Evolutionary conservation across 2,329 filamentous ascomycete genomes (phyloP).

Genomic region (Corynespora cassiicola): DNA sequence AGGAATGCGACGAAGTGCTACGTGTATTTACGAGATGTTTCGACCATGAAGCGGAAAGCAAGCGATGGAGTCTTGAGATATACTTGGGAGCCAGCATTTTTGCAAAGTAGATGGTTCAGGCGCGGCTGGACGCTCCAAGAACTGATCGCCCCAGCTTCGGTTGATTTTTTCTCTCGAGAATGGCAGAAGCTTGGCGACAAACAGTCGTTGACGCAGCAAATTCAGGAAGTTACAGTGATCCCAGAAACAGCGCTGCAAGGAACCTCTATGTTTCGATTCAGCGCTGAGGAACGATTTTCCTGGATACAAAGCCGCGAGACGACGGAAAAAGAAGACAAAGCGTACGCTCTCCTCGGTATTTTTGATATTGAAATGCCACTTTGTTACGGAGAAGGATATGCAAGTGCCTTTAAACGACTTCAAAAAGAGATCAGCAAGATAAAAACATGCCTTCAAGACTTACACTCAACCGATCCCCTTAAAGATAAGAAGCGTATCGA

Average conservation of each 20-base stretch:
- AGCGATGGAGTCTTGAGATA: neutral
- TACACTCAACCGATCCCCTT: conserved; percentile 10
- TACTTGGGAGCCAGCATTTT: conserved; percentile 1
- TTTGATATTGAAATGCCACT: conserved; percentile 10
- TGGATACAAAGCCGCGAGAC: conserved; percentile 17
- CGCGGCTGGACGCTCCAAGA: conserved; percentile 9
- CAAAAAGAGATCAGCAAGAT: conserved; percentile 12
- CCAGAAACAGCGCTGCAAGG: conserved; percentile 7
- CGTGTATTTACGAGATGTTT: conserved; percentile 2
- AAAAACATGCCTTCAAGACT: conserved; percentile 11
- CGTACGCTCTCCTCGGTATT: conserved; percentile 17
- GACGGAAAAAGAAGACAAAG: conserved; percentile 18
- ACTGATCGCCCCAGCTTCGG: conserved; percentile 1
- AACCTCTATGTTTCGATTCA: conserved; percentile 3
- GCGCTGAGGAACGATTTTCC: conserved; percentile 11
- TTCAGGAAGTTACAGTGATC: conserved; percentile 14
- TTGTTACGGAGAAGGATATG: conserved; percentile 8
- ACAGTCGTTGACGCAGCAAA: neutral
- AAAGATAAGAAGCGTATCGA: conserved; percentile 9
- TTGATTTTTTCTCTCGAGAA: conserved; percentile 11
- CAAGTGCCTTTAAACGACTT: conserved; percentile 17
- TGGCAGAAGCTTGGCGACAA: conserved; percentile 7
- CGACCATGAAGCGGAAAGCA: neutral
- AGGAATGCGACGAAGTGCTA: conserved; percentile 1
- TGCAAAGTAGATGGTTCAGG: conserved; percentile 4